phyloP scores from a whole-genome alignment of 2,329 filamentous ascomycete species.

The Furcasterigmium furcatum region DNA sequence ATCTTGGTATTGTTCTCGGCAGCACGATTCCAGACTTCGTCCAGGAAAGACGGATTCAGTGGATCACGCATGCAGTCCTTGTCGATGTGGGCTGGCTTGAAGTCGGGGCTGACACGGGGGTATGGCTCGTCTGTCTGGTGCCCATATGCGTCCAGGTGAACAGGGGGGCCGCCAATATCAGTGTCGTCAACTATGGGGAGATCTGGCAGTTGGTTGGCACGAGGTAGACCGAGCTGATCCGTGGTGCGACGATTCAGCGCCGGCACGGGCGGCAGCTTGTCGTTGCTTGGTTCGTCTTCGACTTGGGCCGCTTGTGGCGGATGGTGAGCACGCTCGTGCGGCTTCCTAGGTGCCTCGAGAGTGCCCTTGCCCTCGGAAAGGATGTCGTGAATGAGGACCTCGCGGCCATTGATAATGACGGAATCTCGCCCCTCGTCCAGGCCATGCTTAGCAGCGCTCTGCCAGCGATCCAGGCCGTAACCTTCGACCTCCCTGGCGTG shows the following conservation, averaged over 20 bases:
- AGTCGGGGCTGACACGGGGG: conserved; percentile 60
- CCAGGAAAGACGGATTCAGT: conserved; percentile 74
- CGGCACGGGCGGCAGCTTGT: conserved; percentile 56
- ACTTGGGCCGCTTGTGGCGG: conserved; percentile 13
- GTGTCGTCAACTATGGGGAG: conserved; percentile 72
- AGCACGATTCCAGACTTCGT: conserved; percentile 82
- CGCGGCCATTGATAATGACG: conserved; percentile 61
- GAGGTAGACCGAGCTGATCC: conserved; percentile 64
- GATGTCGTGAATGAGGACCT: conserved; percentile 66
- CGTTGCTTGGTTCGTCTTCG: conserved; percentile 30
- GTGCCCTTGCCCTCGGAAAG: conserved; percentile 63
- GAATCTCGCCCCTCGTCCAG: conserved; percentile 68
- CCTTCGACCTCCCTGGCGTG: conserved; percentile 78
- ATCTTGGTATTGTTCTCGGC: conserved; percentile 95
- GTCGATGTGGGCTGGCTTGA: conserved; percentile 70
- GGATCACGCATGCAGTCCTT: conserved; percentile 96
- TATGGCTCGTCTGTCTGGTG: conserved; percentile 40
- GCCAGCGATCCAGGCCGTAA: conserved; percentile 74
- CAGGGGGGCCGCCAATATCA: conserved; percentile 75
- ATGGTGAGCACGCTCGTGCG: conserved; percentile 24
- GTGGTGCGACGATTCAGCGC: conserved; percentile 58
- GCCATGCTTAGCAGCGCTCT: conserved; percentile 57
- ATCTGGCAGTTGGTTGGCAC: conserved; percentile 66
- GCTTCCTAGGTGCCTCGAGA: conserved; percentile 45
- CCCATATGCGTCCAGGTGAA: conserved; percentile 50